These are phyloP conservation scores for Coprinopsis strossmayeri DNA, from an alignment of 768 basidiomycete genomes.

Conservation along the genomic window DNA sequence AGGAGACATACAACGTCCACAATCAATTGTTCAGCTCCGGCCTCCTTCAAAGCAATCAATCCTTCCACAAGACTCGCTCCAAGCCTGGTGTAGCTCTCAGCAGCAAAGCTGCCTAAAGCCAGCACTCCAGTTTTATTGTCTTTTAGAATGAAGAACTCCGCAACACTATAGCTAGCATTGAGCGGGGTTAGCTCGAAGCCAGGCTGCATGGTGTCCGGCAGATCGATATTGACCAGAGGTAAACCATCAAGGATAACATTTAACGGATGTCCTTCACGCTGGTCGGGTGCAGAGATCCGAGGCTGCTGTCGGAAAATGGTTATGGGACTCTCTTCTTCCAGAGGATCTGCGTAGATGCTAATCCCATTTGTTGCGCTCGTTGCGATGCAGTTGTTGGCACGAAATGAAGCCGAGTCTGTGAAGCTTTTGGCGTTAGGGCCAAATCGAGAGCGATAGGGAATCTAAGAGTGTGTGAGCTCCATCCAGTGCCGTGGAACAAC, in stretches of 20 bases:
- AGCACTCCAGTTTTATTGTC: conserved; percentile 50
- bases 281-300: conserved; percentile 20
- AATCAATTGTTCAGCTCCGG: conserved; percentile 46
- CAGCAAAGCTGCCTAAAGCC: conserved; percentile 53
- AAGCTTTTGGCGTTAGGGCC: conserved; percentile 38
- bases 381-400: conserved; percentile 47
- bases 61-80: conserved; percentile 38
- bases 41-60: conserved; percentile 35
- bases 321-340: conserved; percentile 17
- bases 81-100: conserved; percentile 33
- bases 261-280: conserved; percentile 29
- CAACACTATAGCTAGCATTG: conserved; percentile 41
- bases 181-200: conserved; percentile 26
- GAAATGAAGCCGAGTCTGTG: conserved; percentile 41
- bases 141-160: conserved; percentile 48
- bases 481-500: not conserved
- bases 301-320: conserved; percentile 34
- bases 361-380: conserved; percentile 41
- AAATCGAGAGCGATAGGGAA: conserved; percentile 55
- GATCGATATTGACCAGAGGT: conserved; percentile 37
- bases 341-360: conserved; percentile 25
- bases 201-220: conserved; percentile 35
- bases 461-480: conserved; percentile 21
- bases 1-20: conserved; percentile 49
- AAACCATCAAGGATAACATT: conserved; percentile 44